Evolutionary conservation across 805 yeast species (phyloP), one percentile per base, ranked within the genome.

Genomic region (Monosporozyma yasuniensis): DNA sequence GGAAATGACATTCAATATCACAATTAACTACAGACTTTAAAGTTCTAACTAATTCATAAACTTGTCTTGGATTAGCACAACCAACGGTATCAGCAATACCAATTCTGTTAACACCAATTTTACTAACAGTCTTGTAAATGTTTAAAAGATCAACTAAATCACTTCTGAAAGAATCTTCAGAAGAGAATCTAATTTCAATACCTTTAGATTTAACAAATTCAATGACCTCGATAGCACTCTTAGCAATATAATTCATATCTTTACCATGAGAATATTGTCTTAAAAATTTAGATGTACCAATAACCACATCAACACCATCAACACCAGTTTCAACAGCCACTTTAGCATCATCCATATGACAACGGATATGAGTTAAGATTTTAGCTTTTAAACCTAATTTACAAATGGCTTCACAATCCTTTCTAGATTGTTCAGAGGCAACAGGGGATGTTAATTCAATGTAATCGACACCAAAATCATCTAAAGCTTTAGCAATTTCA

Each of bases 51-150:
- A 91, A 80, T 74, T 91, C 99, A 70, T 91, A 91, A 52, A 91
- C 99, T 73, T 93, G 98, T 74, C 99, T 83, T 62, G 99, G 99
- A 76, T 91, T 91, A 57, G 99, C 99, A 70, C 98, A 85, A 46
- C 99, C 99, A 51, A 91, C 99, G 35, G 99, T 91, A 69, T 91
- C 99, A 59, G 99, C 99, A 73, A 91, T 91, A 74, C 99, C 99
- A 49, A 91, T 96, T 72, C 99, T 83, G 78, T 93, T 89, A 55
- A 91, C 99, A 63, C 99, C 99, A 60, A 91, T 87, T 74, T 88
- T 87, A 75, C 87, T 95, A 57, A 91, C 99, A 25, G 97, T 89
- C 71, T 89, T 85, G 77, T 91, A 91, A 61, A 91, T 93, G 74
- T 91, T 91, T 65, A 91, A 80, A 66, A 91, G 75, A 66, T 91